Base-by-base conservation (phyloP, 1,284 basidiomycete species). In the Meira miltonrushii region DNA sequence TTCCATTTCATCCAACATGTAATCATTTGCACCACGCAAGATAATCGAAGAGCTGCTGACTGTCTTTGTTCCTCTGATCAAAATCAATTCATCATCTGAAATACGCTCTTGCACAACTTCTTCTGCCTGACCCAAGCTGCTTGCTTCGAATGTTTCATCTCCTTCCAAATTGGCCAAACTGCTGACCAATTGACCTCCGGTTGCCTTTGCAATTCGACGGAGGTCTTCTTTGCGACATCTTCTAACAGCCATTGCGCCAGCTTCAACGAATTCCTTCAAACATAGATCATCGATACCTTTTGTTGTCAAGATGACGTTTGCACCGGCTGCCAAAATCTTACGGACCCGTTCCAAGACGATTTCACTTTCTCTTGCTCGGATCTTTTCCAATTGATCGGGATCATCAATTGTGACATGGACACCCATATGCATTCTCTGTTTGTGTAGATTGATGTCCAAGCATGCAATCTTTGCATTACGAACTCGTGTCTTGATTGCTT, bases 1-100 rank as follows among this genome's bases (percentile, higher is more conserved):
- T 82, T 99, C 95, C 95, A 98, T 98, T 83, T 99, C 95, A 79
- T 99, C 95, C 67, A 98, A 82, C 88, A 98, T 91, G 80, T 96
- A 98, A 81, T 99, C 95, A 80, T 98, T 99, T 41, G 95, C 95
- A 58, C 95, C 95, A 60, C 95, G 86, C 63, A 99, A 82, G 61
- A 98, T 86, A 76, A 99, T 89, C 41, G 93, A 96, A 23, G 89
- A 84, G 19, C 92, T 93, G 81, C 82, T 93, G 78, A 97, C 93
- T 39, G 92, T 88, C 82, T 95, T 98, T 57, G 94, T 97, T 5
- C 95, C 95, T 81, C 95, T 96, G 81, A 98, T 84, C 61, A 98
- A 82, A 79, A 98, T 98, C 50, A 96, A 84, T 79, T 99, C 95
- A 79, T 99, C 95, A 74, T 99, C 95, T n/a, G 90, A 88, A 78